Evolutionary conservation across 352 stramenopile genomes (phyloP), one percentile per base, ranked within the genome.

Genomic region (Phytophthora meadii): DNA sequence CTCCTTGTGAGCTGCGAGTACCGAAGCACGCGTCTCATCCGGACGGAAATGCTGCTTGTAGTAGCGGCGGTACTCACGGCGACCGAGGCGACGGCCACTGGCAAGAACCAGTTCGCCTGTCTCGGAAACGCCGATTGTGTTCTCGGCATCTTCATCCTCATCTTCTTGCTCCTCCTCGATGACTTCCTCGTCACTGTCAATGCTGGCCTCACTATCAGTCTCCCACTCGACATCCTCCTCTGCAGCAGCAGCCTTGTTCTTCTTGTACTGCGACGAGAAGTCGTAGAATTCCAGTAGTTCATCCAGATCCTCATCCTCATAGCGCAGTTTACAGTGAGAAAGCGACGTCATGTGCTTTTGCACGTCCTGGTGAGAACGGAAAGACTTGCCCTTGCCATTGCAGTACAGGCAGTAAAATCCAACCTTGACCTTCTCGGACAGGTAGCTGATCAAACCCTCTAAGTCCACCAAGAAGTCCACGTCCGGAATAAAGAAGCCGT

Each of bases 401-500:
- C 97, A 99, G 72, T 97, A 98, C 48, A 99, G 76, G 66, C 97
- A 99, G 50, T 92, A 90, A 51, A 98, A 93, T 12, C 95, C 95
- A 2, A 98, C 74, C 72, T 98, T 98, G 63, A 98, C 90, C 74
- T 99, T 99, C 74, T 98, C 93, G 6, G 93, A 87, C 65, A 97
- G 82, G 76, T 99, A 99, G 42, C 80, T 82, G 2, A 98, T 65
- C 19, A 99, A 74, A 0, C 95, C 96, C 62, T 97, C 81, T 10
- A 95, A 41, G 67, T 99, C 94, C 6, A 85, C 70, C 25, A 97
- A 67, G 69, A 94, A 98, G 66, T 98, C 94, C 39, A 91, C 68
- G 68, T 99, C 96, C 5, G 97, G 97, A 39, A 99, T 82, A 75
- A 97, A 98, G 72, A 99, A 99, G 25, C 92, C 95, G 76, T 98